Conservation (phyloP, 306 rosid species). For the Vigna unguiculata region DNA sequence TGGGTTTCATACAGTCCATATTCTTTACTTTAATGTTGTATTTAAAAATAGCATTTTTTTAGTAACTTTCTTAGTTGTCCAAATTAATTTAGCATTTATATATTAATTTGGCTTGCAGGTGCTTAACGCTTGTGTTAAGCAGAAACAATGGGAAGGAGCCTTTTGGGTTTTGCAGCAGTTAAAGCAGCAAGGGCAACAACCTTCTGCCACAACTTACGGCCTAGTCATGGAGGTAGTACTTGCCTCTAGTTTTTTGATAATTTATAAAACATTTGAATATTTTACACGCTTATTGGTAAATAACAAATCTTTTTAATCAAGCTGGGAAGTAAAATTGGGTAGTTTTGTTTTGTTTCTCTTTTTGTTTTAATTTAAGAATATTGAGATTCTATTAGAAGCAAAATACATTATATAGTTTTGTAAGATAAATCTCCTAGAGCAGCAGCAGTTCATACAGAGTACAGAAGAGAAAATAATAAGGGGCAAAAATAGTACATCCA, state of each 20-base stretch:
- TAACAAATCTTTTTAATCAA: slow-evolving; percentile 4
- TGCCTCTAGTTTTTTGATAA: slow-evolving; percentile 39
- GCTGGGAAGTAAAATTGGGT: slow-evolving; percentile 14
- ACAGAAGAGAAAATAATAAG: slow-evolving; percentile 4
- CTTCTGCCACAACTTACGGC: slow-evolving; percentile 78
- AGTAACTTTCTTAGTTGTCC: not conserved
- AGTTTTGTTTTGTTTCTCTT: not conserved
- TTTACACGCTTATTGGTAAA: slow-evolving; percentile 4
- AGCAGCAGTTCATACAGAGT: slow-evolving; percentile 7
- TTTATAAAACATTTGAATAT: slow-evolving; percentile 30
- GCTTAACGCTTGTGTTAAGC: slow-evolving; percentile 82
- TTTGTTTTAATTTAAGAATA: slow-evolving; percentile 27
- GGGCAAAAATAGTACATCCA: slow-evolving; percentile 10
- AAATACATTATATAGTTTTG: not conserved
- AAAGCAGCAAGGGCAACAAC: slow-evolving; percentile 63
- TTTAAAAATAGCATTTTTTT: not conserved
- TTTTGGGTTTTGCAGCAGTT: slow-evolving; percentile 96
- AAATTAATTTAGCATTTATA: slow-evolving; percentile 37
- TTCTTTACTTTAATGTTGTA: slow-evolving; percentile 22
- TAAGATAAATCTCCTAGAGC: slow-evolving; percentile 35
- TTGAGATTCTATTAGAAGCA: slow-evolving; percentile 23
- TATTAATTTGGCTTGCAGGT: slow-evolving; percentile 63
- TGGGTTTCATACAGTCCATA: slow-evolving; percentile 11
- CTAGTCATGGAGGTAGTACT: slow-evolving; percentile 91
- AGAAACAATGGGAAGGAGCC: slow-evolving; percentile 95